Conservation (phyloP, 2,329 filamentous ascomycete species). For the Aspergillus sp. region DNA sequence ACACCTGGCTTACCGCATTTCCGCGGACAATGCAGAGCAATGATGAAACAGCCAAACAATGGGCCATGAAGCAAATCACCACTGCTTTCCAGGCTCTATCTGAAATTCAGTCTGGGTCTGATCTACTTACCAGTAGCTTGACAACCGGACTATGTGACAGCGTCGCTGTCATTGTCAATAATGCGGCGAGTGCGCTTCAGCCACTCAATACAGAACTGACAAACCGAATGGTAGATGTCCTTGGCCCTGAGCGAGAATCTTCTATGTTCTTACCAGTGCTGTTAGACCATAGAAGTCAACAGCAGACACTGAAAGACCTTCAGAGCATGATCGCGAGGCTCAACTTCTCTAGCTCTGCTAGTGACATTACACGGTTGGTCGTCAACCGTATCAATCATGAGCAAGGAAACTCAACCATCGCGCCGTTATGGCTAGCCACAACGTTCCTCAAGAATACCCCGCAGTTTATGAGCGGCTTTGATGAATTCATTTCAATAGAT, state of each 20-base stretch:
- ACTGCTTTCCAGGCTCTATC: constrained; percentile 68
- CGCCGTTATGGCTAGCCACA: constrained; percentile 78
- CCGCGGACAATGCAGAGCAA: constrained; percentile 79
- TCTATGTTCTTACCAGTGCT: constrained; percentile 60
- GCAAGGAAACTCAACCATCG: constrained; percentile 59
- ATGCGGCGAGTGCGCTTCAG: constrained; percentile 29
- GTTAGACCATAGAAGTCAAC: constrained; percentile 65
- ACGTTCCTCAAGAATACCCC: constrained; percentile 65
- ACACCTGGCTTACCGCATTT: constrained; percentile 78
- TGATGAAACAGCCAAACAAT: constrained; percentile 75
- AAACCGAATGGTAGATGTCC: constrained; percentile 28
- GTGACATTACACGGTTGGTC: constrained; percentile 62
- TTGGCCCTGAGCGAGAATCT: constrained; percentile 23
- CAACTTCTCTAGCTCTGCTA: constrained; percentile 42
- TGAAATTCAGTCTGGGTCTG: constrained; percentile 54
- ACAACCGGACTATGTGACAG: constrained; percentile 70
- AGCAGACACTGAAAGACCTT: constrained; percentile 62
- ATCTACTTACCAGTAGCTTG: constrained; percentile 29
- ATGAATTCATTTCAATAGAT: constrained; percentile 65
- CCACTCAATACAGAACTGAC: constrained; percentile 23
- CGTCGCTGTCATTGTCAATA: constrained; percentile 53
- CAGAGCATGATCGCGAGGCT: constrained; percentile 60
- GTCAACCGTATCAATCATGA: constrained; percentile 62
- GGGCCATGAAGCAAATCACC: constrained; percentile 72
- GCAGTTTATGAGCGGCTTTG: constrained; percentile 54